phyloP scores from a whole-genome alignment of 768 basidiomycete genomes.

The Leccinum rimulosum region DNA sequence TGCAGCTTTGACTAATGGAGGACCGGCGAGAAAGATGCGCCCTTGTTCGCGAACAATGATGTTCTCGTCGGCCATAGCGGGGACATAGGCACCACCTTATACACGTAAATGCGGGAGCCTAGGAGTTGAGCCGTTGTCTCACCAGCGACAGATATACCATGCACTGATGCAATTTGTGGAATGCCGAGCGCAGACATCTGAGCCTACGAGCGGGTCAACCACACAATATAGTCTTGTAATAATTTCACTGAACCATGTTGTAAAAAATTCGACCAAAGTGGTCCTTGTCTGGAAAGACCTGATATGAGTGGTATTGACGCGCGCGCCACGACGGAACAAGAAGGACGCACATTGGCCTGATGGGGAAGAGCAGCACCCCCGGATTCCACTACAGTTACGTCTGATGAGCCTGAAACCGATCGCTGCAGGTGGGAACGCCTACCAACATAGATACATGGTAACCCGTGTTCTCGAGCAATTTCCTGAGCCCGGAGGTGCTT shows the following conservation, averaged over 20 bases:
- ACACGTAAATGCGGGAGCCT: slow-evolving; percentile 6
- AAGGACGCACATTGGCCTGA: slow-evolving; percentile 66
- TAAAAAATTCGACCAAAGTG: slow-evolving; percentile 97
- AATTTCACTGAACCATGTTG: slow-evolving; percentile 67
- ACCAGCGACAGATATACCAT: slow-evolving; percentile 93
- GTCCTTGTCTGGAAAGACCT: slow-evolving; percentile 91
- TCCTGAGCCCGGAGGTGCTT: slow-evolving; percentile 95
- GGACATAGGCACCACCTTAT: slow-evolving; percentile 86
- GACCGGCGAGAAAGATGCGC: slow-evolving; percentile 91
- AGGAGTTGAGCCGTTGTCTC: slow-evolving; percentile 7
- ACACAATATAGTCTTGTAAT: background rate
- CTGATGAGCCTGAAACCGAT: slow-evolving; percentile 4
- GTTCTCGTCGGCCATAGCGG: slow-evolving; percentile 96
- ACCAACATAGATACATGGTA: slow-evolving; percentile 94
- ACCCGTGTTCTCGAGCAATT: slow-evolving; percentile 84
- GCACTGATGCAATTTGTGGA: slow-evolving; percentile 90
- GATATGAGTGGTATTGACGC: slow-evolving; percentile 1
- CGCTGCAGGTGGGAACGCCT: slow-evolving; percentile 23
- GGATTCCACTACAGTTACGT: slow-evolving; percentile 69
- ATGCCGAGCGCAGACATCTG: slow-evolving; percentile 92
- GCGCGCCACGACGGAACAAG: background rate
- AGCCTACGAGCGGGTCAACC: slow-evolving; percentile 48
- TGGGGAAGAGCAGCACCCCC: slow-evolving; percentile 91
- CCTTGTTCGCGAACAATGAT: slow-evolving; percentile 90
- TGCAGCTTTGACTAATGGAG: slow-evolving; percentile 91